Conservation (phyloP, 2,329 filamentous ascomycete species). For the Botryosphaeria dothidea region DNA sequence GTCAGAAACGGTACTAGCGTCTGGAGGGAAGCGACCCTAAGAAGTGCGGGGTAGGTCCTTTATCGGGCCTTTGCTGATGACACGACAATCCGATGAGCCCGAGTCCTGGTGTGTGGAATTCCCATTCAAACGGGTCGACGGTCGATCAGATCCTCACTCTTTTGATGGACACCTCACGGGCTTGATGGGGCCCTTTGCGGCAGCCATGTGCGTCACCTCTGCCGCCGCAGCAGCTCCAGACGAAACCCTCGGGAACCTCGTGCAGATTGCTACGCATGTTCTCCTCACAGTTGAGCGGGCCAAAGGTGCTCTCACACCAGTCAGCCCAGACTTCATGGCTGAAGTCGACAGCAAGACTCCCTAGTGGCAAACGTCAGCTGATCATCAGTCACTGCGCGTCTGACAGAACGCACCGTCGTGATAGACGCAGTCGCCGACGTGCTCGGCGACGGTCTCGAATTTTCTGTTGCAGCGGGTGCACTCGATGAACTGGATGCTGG, state of each 20-base stretch:
- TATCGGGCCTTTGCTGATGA: not conserved
- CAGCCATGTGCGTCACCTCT: constrained; percentile 4
- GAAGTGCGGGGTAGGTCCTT: not conserved
- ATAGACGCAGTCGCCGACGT: constrained; percentile 10
- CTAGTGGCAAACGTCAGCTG: constrained; percentile 6
- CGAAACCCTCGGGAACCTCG: not conserved
- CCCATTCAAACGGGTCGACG: not conserved
- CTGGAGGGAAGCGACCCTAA: too few species aligned
- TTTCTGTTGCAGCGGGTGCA: constrained; percentile 12
- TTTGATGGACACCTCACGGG: constrained; percentile 11
- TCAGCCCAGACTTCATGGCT: constrained; percentile 9
- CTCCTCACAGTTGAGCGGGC: not conserved
- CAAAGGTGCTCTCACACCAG: not conserved
- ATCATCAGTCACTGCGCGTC: not conserved
- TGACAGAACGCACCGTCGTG: constrained; percentile 11
- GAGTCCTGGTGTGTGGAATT: not conserved
- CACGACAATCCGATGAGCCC: not conserved
- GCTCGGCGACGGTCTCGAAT: constrained; percentile 10
- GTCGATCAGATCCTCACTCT: constrained; percentile 5
- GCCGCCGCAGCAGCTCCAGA: constrained; percentile 12
- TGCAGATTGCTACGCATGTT: not conserved
- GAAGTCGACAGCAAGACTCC: constrained; percentile 2
- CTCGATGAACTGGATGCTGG: constrained; percentile 2
- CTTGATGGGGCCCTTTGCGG: constrained; percentile 7
- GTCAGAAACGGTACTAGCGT: too few species aligned